These are phyloP conservation scores for Trichophyton verrucosum DNA, from an alignment of 2,329 filamentous ascomycete species.

Conservation along the genomic window DNA sequence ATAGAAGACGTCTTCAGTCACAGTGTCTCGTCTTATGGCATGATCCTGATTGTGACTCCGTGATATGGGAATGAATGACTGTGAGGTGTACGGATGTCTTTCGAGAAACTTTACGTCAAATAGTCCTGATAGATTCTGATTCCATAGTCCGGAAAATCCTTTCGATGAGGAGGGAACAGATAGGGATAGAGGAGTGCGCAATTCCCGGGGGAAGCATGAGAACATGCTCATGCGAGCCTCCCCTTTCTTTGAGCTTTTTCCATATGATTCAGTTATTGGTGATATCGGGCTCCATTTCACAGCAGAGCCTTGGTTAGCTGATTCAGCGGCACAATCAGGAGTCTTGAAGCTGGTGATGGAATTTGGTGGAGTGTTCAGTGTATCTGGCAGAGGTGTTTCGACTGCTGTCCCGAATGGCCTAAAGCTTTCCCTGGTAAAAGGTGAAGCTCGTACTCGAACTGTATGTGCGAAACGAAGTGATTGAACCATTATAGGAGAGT, in stretches of 20 bases:
- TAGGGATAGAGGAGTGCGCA: constrained; percentile 27
- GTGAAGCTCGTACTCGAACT: constrained; percentile 24
- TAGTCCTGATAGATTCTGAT: constrained; percentile 18
- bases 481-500: background rate
- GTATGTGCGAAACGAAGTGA: background rate
- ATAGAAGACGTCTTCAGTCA: constrained; percentile 38
- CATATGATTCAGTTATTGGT: constrained; percentile 58
- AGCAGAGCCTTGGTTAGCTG: constrained; percentile 75
- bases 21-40: constrained; percentile 8
- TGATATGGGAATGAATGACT: constrained; percentile 74
- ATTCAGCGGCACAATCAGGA: constrained; percentile 39
- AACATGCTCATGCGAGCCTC: constrained; percentile 75
- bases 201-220: constrained; percentile 57
- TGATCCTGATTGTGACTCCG: constrained; percentile 17
- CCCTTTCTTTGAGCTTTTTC: constrained; percentile 38
- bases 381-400: constrained; percentile 52
- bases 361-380: constrained; percentile 33
- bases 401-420: constrained; percentile 73
- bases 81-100: constrained; percentile 83
- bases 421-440: constrained; percentile 59
- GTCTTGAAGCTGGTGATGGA: constrained; percentile 35
- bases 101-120: constrained; percentile 68
- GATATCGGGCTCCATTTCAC: constrained; percentile 76
- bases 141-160: background rate
- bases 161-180: background rate